Conservation (phyloP, 768 basidiomycete species). For the Pleurotus tuoliensis region DNA sequence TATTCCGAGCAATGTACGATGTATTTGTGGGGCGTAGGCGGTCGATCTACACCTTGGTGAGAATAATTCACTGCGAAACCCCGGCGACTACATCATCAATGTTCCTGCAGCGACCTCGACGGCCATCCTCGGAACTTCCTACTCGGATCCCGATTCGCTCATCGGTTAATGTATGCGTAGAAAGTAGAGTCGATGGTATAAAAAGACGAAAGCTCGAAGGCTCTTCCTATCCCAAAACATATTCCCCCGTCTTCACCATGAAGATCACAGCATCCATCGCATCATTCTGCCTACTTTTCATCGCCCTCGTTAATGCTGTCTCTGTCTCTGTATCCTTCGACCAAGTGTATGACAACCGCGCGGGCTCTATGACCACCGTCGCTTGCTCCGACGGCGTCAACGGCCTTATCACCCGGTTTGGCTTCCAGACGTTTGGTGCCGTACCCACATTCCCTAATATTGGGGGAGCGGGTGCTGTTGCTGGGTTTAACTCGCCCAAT, state of each 20-base stretch:
- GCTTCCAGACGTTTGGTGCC: constrained; percentile 45
- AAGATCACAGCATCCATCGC: constrained; percentile 12
- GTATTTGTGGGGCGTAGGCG: too few relatives aligned
- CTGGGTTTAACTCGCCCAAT: constrained; percentile 44
- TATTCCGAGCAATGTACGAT: too few relatives aligned
- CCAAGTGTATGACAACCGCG: constrained; percentile 42
- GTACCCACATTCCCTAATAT: constrained; percentile 59
- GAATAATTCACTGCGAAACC: too few relatives aligned
- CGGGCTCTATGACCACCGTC: constrained; percentile 35
- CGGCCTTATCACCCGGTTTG: constrained; percentile 40
- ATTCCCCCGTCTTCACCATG: constrained; percentile 8
- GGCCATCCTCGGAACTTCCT: neutral
- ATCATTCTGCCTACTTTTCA: constrained; percentile 17
- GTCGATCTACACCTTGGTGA: too few relatives aligned
- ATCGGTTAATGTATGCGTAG: neutral
- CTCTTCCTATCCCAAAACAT: neutral
- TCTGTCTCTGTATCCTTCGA: constrained; percentile 37
- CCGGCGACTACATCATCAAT: too few relatives aligned
- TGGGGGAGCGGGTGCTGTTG: constrained; percentile 49
- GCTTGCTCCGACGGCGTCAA: constrained; percentile 47
- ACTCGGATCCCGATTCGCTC: neutral
- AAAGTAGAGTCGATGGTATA: too few relatives aligned
- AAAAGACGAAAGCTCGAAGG: neutral
- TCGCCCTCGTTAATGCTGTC: constrained; percentile 22
- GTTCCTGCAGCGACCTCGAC: too few relatives aligned